A percentile compares a stretch with the other conserved stretches of the same genome.
These are phyloP conservation scores for Centrapalus pauciflorus DNA, from an alignment of 129 eudicot species.

Conservation along the genomic window DNA sequence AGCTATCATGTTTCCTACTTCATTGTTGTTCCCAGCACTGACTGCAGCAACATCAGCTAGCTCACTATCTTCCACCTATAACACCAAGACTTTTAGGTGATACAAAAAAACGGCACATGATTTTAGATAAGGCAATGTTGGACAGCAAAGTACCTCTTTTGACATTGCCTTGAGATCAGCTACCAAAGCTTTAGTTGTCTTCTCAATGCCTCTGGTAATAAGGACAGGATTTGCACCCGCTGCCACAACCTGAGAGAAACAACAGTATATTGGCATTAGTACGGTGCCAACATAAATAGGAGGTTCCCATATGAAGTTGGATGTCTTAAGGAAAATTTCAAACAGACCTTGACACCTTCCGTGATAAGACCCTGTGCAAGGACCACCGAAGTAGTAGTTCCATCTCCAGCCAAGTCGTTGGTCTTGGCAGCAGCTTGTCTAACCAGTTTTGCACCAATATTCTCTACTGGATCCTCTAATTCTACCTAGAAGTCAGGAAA, in stretches of 20 bases:
- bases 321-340: not conserved
- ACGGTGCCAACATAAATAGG: not conserved
- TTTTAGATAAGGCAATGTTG: not conserved
- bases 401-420: conserved; percentile 96
- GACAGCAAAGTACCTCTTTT: conserved; percentile 52
- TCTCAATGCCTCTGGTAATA: conserved; percentile 84
- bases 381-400: conserved; percentile 95
- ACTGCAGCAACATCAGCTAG: conserved; percentile 95
- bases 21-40: conserved; percentile 97
- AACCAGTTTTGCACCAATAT: conserved; percentile 90
- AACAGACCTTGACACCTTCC: conserved; percentile 93
- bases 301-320: not conserved
- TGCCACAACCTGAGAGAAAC: conserved; percentile 57
- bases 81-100: not conserved
- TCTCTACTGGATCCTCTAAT: conserved; percentile 84
- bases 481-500: conserved; percentile 17
- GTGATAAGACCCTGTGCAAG: conserved; percentile 93
- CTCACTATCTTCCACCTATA: conserved; percentile 89
- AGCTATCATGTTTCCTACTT: conserved; percentile 90
- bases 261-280: not conserved
- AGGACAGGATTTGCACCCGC: conserved; percentile 96
- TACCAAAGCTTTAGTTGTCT: conserved; percentile 82
- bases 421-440: conserved; percentile 96
- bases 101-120: too few species aligned
- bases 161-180: conserved; percentile 68